Conservation (phyloP, 331 rosid genomes). For the Arachis monticola region DNA sequence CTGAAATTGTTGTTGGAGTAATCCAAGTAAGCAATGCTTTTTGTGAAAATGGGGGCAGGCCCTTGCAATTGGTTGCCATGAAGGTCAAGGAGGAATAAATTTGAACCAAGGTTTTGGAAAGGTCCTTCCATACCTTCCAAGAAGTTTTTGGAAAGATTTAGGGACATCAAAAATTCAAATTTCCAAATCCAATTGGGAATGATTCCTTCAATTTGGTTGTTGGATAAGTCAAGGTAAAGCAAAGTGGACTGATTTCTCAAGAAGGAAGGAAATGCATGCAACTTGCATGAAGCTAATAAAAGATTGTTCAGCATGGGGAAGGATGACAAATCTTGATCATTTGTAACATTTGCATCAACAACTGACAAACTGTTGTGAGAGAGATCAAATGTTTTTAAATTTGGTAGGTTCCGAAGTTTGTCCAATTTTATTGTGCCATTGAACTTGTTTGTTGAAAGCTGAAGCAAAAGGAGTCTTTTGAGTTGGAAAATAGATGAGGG, state of each 20-base stretch:
- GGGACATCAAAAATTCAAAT: neutral
- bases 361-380: slow-evolving; percentile 34
- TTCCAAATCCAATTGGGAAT: slow-evolving; percentile 47
- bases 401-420: neutral
- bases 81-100: slow-evolving; percentile 26
- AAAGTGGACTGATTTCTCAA: slow-evolving; percentile 25
- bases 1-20: slow-evolving; percentile 40
- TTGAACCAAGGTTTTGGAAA: neutral
- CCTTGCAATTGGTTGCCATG: slow-evolving; percentile 16
- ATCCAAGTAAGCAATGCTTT: slow-evolving; percentile 23
- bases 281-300: slow-evolving; percentile 5
- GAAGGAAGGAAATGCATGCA: slow-evolving; percentile 32
- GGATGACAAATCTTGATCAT: neutral
- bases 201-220: slow-evolving; percentile 34
- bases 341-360: neutral
- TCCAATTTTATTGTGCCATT: neutral
- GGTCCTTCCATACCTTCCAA: slow-evolving; percentile 34
- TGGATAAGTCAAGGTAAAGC: neutral
- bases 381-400: slow-evolving; percentile 41
- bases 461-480: neutral
- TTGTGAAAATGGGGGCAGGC: neutral
- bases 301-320: neutral
- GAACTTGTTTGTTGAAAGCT: slow-evolving; percentile 46
- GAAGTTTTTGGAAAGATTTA: slow-evolving; percentile 41
- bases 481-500: slow-evolving; percentile 8